Conservation (phyloP, 2,329 filamentous ascomycete genomes). For the Trichophaea hybrida region DNA sequence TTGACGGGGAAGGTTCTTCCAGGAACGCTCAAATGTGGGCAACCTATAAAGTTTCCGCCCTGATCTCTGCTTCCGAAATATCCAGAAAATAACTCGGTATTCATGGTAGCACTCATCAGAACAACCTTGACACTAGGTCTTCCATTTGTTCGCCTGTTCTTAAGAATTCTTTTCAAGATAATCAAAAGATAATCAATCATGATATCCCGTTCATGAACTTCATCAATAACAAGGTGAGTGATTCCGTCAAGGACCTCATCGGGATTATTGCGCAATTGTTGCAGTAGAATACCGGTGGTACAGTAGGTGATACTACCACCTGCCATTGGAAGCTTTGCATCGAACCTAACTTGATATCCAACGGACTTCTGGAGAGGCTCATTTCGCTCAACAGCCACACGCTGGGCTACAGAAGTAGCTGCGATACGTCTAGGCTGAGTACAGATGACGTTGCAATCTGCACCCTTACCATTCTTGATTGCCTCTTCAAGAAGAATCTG, state of each 20-base stretch:
- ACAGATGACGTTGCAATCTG: conserved; percentile 37
- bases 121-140: conserved; percentile 34
- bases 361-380: conserved; percentile 33
- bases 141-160: conserved; percentile 29
- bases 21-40: conserved; percentile 34
- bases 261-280: conserved; percentile 33
- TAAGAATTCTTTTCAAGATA: conserved; percentile 34
- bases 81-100: conserved; percentile 34
- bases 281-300: conserved; percentile 38
- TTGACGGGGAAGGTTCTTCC: conserved; percentile 35
- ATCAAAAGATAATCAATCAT: conserved; percentile 37
- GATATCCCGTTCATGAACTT: conserved; percentile 38
- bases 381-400: conserved; percentile 36
- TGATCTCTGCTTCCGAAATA: conserved; percentile 32
- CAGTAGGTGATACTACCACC: conserved; percentile 37
- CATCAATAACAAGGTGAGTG: conserved; percentile 40
- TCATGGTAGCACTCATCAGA: conserved; percentile 39
- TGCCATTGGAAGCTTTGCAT: conserved; percentile 29
- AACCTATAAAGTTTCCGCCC: conserved; percentile 29
- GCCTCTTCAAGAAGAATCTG: conserved; percentile 41
- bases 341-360: conserved; percentile 37
- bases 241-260: conserved; percentile 32
- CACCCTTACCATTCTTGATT: conserved; percentile 32
- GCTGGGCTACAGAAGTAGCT: conserved; percentile 35
- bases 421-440: conserved; percentile 39